Evolutionary conservation across 768 basidiomycete species (phyloP).

Genomic region (Tulasnella calospora): DNA sequence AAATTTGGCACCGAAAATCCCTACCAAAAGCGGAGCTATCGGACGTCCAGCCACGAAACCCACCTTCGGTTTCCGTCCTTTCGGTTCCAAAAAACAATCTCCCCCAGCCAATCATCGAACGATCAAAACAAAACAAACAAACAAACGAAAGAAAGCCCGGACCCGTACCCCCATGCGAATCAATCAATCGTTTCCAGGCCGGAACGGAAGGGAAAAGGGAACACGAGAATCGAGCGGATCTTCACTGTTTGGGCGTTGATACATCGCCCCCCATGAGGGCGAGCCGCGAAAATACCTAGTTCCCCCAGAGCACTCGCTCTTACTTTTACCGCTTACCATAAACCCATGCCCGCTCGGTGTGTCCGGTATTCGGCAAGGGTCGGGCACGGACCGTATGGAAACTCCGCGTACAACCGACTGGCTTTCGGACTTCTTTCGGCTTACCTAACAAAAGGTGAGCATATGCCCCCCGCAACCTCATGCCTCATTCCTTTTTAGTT

Average conservation of each 20-base stretch:
- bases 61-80: neutral
- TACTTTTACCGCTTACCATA: neutral
- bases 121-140: conserved; percentile 3
- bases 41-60: neutral
- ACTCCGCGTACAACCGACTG: conserved; percentile 5
- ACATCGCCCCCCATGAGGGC: neutral
- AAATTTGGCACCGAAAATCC: neutral
- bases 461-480: neutral
- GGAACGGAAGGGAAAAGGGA: neutral
- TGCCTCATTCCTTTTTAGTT: neutral
- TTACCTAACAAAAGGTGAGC: neutral
- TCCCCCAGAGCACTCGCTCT: neutral
- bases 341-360: neutral
- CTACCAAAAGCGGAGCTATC: conserved; percentile 1
- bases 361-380: neutral
- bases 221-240: neutral
- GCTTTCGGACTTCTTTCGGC: conserved; percentile 11
- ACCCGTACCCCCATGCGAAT: conserved; percentile 8
- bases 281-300: neutral
- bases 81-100: neutral
- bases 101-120: neutral
- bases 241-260: neutral
- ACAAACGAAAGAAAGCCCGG: neutral
- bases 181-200: conserved; percentile 6
- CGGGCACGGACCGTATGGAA: neutral